Base-by-base conservation (phyloP, 2,329 filamentous ascomycete genomes). In the Zymoseptoria pseudotritici region DNA sequence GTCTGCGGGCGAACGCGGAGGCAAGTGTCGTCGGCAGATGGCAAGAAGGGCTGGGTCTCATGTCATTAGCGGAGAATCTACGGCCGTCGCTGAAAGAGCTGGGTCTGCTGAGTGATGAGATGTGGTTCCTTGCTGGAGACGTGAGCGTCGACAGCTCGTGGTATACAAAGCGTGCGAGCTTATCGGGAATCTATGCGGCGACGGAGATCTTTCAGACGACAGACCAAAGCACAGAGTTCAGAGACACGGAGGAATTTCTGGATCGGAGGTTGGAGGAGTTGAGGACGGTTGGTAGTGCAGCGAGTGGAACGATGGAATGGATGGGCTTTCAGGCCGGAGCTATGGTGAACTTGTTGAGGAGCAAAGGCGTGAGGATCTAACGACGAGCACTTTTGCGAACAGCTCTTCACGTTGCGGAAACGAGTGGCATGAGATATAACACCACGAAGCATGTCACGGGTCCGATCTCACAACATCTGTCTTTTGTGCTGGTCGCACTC, bases 171-270 rank as follows among this genome's bases (percentile, higher is more conserved):
- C 80, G 87, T 3, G 80, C 84, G 8, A 82, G 80, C 0, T 73
- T 90, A 22, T 80, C 83, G 0, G 80, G 81, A 1, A 80, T 89
- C n/a, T 90, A 89, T 71, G 90, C 90, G 1, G 75, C 76, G 4
- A 74, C 87, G 58, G 94, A 99, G 76, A 79, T 97, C 4, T 96
- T 92, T 76, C 97, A 97, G 91, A 97, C 91, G 21, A 91, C 88
- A 61, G 94, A 97, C 75, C 81, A 79, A 61, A 91, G 87, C 3
- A 77, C 82, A 0, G 84, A 83, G n/a, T 94, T 89, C 69, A 73
- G 71, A 9, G 89, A 92, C 63, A 97, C 94, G 3, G 86, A 86
- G 65, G 81, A 84, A 9, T 99, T 97, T 72, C 77, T 97, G 57
- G 83, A 87, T 58, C 82, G 91, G 51, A 82, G 93, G 62, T 76